Evolutionary conservation across 1,284 basidiomycete species (phyloP).

Genomic region (Cystobasidium slooffiae): DNA sequence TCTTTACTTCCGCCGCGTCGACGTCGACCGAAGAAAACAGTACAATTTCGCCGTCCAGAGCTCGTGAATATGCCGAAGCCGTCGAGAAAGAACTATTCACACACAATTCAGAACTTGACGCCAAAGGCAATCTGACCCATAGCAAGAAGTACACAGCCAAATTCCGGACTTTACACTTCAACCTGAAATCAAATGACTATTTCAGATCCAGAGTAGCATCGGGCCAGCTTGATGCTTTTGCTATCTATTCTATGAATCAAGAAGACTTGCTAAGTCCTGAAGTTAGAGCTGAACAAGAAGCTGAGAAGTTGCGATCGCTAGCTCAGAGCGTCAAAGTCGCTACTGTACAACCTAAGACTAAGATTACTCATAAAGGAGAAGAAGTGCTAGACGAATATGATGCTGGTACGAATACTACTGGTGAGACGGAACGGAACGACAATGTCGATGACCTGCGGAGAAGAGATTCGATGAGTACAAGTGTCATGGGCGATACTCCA

Average conservation of each 20-base stretch:
- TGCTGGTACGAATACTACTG: neutral
- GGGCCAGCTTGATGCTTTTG: conserved; percentile 67
- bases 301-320: conserved; percentile 75
- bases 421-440: neutral
- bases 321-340: conserved; percentile 79
- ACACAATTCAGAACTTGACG: conserved; percentile 48
- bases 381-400: conserved; percentile 77
- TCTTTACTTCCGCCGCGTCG: conserved; percentile 4
- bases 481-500: neutral
- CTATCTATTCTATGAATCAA: conserved; percentile 78
- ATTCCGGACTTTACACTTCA: conserved; percentile 53
- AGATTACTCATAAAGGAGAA: conserved; percentile 85
- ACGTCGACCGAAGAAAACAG: neutral
- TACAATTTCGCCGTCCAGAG: neutral
- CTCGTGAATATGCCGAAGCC: conserved; percentile 45
- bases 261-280: conserved; percentile 83
- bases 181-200: conserved; percentile 52
- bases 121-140: conserved; percentile 37
- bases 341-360: conserved; percentile 71
- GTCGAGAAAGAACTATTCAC: conserved; percentile 51
- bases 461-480: conserved; percentile 3
- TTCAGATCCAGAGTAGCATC: conserved; percentile 65
- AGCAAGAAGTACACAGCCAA: conserved; percentile 52
- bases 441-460: neutral
- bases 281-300: conserved; percentile 74